A percentile compares a stretch with the other conserved stretches of the same genome.
These are phyloP conservation scores for Lipomyces yamanashiensis DNA, from an alignment of 805 yeast species.

Conservation along the genomic window DNA sequence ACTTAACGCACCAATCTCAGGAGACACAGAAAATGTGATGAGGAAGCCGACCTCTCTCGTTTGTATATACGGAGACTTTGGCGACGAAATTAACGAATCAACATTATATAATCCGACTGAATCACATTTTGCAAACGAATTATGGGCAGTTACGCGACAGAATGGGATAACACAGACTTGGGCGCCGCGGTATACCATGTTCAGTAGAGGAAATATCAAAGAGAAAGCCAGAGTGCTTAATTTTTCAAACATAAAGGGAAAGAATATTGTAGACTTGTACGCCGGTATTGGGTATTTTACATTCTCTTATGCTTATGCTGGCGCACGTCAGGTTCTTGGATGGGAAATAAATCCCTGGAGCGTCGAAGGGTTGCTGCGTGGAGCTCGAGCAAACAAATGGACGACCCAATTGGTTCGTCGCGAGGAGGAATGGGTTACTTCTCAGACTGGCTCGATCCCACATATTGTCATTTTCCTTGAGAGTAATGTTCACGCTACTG, in stretches of 20 bases:
- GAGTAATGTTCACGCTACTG: conserved; percentile 58
- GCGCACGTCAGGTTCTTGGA: conserved; percentile 62
- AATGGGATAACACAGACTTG: conserved; percentile 78
- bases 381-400: conserved; percentile 55
- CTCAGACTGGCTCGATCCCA: conserved; percentile 30
- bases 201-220: conserved; percentile 82
- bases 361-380: conserved; percentile 67
- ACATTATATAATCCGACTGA: conserved; percentile 48
- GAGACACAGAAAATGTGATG: conserved; percentile 54
- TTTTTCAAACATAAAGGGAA: conserved; percentile 47
- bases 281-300: conserved; percentile 88
- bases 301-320: conserved; percentile 62
- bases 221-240: conserved; percentile 71
- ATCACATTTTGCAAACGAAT: conserved; percentile 55
- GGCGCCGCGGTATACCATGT: conserved; percentile 88
- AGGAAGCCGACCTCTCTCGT: conserved; percentile 66
- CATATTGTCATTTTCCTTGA: conserved; percentile 63
- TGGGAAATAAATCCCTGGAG: conserved; percentile 92
- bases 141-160: conserved; percentile 75
- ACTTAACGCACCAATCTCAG: conserved; percentile 65
- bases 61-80: conserved; percentile 71
- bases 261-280: conserved; percentile 68
- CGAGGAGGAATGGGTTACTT: conserved; percentile 46
- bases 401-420: conserved; percentile 46
- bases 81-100: conserved; percentile 46